Evolutionary conservation across 23 red algal genomes (phyloP).

Genomic region (Pyropia haitanensis): DNA sequence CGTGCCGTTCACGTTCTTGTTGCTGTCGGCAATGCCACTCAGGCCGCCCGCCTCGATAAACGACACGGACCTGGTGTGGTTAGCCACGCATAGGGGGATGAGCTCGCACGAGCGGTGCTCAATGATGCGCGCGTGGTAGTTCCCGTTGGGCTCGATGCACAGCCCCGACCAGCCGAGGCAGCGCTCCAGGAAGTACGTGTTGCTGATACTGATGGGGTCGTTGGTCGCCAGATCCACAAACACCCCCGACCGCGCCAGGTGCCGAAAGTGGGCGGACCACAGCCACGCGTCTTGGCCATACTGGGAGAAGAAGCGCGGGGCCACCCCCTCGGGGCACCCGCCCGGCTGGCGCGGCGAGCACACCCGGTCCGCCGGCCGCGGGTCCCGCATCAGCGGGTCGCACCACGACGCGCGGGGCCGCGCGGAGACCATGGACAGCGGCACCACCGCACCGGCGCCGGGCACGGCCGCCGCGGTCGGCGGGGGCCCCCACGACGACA

Average conservation of each 20-base stretch:
- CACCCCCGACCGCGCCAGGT: conserved; percentile 25
- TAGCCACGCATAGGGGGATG: conserved; percentile 27
- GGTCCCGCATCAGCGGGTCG: too few relatives aligned
- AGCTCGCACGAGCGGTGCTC: conserved; percentile 23
- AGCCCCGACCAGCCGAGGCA: conserved; percentile 49
- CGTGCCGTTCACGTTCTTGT: too few relatives aligned
- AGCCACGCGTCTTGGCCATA: conserved; percentile 40
- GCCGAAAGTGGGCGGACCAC: conserved; percentile 27
- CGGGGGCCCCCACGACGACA: too few relatives aligned
- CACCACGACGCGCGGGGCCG: too few relatives aligned
- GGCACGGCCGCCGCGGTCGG: too few relatives aligned
- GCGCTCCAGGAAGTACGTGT: conserved; percentile 42
- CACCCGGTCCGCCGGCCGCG: too few relatives aligned
- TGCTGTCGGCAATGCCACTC: conserved; percentile 29
- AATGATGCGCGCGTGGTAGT: conserved; percentile 11
- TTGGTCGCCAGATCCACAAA: conserved; percentile 43
- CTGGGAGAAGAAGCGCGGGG: conserved; percentile 47
- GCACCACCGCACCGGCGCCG: too few relatives aligned
- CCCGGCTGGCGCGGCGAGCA: too few relatives aligned
- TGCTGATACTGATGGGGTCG: conserved; percentile 22
- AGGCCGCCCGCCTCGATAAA: conserved; percentile 17
- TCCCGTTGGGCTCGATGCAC: conserved; percentile 40
- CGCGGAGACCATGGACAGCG: too few relatives aligned
- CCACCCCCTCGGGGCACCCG: too few relatives aligned
- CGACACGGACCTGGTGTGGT: too few relatives aligned